Evolutionary conservation across 1,284 basidiomycete species (phyloP).

Genomic region (Rhodotorula sp.): DNA sequence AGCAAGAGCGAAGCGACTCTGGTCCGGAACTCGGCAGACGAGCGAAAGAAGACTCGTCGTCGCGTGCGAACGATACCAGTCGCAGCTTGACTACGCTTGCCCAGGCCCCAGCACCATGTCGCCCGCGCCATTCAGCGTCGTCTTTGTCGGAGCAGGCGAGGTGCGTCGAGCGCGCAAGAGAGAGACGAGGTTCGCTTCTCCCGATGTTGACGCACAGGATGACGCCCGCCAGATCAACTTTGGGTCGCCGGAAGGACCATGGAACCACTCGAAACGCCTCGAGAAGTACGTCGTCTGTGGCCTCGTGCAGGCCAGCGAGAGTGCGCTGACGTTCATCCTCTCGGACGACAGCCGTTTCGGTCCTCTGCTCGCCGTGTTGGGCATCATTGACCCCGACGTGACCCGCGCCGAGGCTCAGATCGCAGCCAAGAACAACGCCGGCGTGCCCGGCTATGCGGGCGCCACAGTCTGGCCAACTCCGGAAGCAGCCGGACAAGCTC

Average conservation of each 20-base stretch:
- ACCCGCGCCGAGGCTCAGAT: conserved; percentile 30
- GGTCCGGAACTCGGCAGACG: too few species aligned
- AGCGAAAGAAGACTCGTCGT: too few species aligned
- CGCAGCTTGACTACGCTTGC: too few species aligned
- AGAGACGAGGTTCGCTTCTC: background rate
- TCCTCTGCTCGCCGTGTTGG: conserved; percentile 33
- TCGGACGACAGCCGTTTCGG: conserved; percentile 20
- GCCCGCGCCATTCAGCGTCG: background rate
- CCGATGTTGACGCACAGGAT: background rate
- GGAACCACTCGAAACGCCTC: conserved; percentile 37
- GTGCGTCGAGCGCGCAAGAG: background rate
- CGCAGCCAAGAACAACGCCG: conserved; percentile 7
- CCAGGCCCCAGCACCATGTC: background rate
- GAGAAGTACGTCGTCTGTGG: background rate
- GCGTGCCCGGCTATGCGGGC: conserved; percentile 15
- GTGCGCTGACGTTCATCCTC: background rate
- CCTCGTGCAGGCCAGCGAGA: background rate
- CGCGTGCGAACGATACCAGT: too few species aligned
- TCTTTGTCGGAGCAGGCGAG: conserved; percentile 9
- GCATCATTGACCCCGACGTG: conserved; percentile 42
- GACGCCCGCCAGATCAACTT: conserved; percentile 26
- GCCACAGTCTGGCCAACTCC: conserved; percentile 25
- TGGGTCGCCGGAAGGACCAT: conserved; percentile 30
- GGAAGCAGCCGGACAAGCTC: conserved; percentile 22
- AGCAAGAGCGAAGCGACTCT: too few species aligned